Evolutionary conservation across 352 stramenopile genomes (phyloP).

Genomic region (Peronosclerospora sorghi): DNA sequence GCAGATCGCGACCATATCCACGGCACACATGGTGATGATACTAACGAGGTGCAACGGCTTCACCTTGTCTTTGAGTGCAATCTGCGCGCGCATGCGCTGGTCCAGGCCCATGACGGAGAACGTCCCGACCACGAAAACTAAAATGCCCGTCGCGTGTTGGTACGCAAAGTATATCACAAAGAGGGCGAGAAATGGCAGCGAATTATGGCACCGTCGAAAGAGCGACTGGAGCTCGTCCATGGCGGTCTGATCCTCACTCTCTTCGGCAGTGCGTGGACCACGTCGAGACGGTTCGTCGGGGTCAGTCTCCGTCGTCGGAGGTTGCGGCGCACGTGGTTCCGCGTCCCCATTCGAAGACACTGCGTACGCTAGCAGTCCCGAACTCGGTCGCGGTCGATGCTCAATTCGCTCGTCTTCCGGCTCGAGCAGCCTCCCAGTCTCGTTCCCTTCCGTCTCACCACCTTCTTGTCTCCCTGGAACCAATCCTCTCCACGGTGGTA

Average conservation of each 20-base stretch:
- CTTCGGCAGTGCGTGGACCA: no score
- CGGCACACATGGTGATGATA: constrained; percentile 41
- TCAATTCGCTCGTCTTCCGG: no score
- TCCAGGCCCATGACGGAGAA: constrained; percentile 65
- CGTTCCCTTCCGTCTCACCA: no score
- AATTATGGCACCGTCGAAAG: constrained; percentile 59
- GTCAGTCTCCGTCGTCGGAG: no score
- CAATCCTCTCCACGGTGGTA: no score
- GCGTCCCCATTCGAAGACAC: no score
- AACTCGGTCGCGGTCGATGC: no score
- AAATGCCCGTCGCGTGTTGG: constrained; percentile 57
- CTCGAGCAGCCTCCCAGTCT: no score
- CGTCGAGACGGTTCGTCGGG: no score
- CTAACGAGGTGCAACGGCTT: constrained; percentile 36
- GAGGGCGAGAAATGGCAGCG: constrained; percentile 56
- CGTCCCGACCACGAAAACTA: constrained; percentile 53
- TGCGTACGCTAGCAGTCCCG: no score
- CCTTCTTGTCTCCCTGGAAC: no score
- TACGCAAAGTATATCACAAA: constrained; percentile 75
- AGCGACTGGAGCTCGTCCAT: constrained; percentile 54
- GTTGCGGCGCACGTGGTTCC: no score
- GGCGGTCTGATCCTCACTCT: constrained; percentile 35
- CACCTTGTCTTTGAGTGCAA: constrained; percentile 68
- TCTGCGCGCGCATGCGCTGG: constrained; percentile 45
- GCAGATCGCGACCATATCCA: constrained; percentile 53